Base-by-base conservation (phyloP, 2,329 filamentous ascomycete genomes). In the Fragosphaeria purpurea region DNA sequence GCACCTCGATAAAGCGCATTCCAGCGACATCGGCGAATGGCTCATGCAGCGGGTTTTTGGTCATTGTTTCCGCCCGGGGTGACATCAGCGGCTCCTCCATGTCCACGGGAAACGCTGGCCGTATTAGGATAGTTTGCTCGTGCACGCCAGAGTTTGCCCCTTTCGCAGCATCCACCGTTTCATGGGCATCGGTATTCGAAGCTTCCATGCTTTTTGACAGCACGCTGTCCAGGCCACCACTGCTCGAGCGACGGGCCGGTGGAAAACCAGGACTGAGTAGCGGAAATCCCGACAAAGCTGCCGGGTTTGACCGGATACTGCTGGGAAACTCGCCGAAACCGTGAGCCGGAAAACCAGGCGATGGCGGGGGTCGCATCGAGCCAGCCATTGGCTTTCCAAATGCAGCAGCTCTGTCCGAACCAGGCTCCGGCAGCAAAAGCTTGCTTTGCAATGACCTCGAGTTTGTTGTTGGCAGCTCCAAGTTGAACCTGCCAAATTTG, bases 1-100 rank as follows among this genome's bases (percentile, higher is more conserved):
- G 73, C 5, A 69, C 66, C 55, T 79, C 74, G 9, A 74, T 66
- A 54, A 80, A 77, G 39, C 70, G 71, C 69, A 80, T 69, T 9
- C 73, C 75, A 1, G 69, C 59, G 34, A 73, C 58, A 33, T 67
- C 69, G 4, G 65, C 60, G 44, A 68, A 64, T 6, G 71, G 61
- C 37, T 73, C 68, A 50, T 79, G 77, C 46, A 86, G 72, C 2
- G 81, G 79, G 54, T 85, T 83, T 54, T 75, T 79, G 2, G 83
- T 88, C 72, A 89, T 89, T 12, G 82, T 79, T 59, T 85, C 82
- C 1, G 74, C 81, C 42, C 85, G 77, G 0, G 86, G 86, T 3
- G 85, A 88, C 72, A 88, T 75, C 8, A 86, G 66, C 10, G 80
- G 71, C 44, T 80, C 75, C 13, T 58, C 56, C 4, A 46, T 41